A percentile compares a stretch with the other conserved stretches of the same genome.
phyloP scores from a whole-genome alignment of 306 rosid species.

The Medicago lupulina region DNA sequence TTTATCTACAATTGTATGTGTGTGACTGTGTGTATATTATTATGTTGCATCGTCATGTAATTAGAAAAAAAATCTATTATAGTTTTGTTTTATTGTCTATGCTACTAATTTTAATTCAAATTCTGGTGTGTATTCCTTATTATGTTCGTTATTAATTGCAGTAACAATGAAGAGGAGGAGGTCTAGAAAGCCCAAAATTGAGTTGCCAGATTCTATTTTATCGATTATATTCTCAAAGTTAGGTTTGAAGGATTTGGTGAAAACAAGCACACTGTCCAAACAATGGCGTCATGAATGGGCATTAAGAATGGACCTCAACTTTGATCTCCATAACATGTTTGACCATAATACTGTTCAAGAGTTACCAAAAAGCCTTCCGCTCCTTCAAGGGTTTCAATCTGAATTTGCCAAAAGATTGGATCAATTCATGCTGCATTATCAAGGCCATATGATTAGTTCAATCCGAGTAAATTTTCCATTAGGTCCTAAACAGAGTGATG shows the following conservation, averaged over 20 bases:
- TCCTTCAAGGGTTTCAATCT: background rate
- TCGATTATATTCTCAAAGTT: background rate
- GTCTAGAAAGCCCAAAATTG: background rate
- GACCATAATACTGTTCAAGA: background rate
- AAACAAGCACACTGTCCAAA: background rate
- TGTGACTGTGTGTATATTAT: no score
- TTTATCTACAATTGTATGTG: no score
- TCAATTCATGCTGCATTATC: background rate
- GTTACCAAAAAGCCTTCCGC: background rate
- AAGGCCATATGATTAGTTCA: background rate
- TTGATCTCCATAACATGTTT: conserved; percentile 3
- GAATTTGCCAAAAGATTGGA: background rate
- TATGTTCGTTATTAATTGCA: background rate
- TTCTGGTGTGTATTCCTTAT: no score
- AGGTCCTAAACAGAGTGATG: background rate
- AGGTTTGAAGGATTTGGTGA: background rate
- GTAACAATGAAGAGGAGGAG: background rate
- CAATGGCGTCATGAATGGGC: background rate
- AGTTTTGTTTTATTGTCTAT: no score
- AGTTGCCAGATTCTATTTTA: background rate
- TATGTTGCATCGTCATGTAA: no score
- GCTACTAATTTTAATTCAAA: no score
- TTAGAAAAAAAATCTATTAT: no score
- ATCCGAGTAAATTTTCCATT: background rate
- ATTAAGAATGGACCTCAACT: background rate